phyloP scores from a whole-genome alignment of 2,329 filamentous ascomycete species.

The Mycocentrospora acerina region DNA sequence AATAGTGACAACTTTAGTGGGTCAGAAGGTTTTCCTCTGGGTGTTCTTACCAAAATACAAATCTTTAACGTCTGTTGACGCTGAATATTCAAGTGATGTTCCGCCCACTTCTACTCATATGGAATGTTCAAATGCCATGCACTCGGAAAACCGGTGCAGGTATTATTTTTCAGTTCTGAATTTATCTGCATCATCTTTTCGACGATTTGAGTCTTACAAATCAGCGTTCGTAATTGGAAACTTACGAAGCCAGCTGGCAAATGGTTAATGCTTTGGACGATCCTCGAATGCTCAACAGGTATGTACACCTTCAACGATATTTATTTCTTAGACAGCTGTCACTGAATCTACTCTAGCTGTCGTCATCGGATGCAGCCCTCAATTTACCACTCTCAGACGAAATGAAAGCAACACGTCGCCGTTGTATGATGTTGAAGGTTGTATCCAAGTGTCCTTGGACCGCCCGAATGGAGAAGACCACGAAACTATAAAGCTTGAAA shows the following conservation, averaged over 20 bases:
- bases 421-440: too few species aligned
- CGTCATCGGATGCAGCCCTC: slow-evolving; percentile 27
- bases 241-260: slow-evolving; percentile 31
- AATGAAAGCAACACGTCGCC: too few species aligned
- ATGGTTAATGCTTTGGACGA: slow-evolving; percentile 42
- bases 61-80: too few species aligned
- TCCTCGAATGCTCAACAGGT: slow-evolving; percentile 38
- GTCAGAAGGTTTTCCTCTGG: too few species aligned
- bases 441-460: too few species aligned
- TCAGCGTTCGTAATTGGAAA: slow-evolving; percentile 31
- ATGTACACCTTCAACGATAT: neutral
- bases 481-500: too few species aligned
- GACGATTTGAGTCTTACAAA: slow-evolving; percentile 34
- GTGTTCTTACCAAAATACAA: too few species aligned
- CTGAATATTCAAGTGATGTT: slow-evolving; percentile 41
- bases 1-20: slow-evolving; percentile 40
- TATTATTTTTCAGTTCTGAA: slow-evolving; percentile 24
- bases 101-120: slow-evolving; percentile 41
- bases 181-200: slow-evolving; percentile 30
- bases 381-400: slow-evolving; percentile 14
- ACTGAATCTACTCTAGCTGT: slow-evolving; percentile 15
- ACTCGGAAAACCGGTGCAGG: slow-evolving; percentile 38
- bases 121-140: slow-evolving; percentile 39
- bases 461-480: too few species aligned
- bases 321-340: too few species aligned